phyloP scores from a whole-genome alignment of 1,139 yeast genomes.

The Sugiyamaella xylanicola region DNA sequence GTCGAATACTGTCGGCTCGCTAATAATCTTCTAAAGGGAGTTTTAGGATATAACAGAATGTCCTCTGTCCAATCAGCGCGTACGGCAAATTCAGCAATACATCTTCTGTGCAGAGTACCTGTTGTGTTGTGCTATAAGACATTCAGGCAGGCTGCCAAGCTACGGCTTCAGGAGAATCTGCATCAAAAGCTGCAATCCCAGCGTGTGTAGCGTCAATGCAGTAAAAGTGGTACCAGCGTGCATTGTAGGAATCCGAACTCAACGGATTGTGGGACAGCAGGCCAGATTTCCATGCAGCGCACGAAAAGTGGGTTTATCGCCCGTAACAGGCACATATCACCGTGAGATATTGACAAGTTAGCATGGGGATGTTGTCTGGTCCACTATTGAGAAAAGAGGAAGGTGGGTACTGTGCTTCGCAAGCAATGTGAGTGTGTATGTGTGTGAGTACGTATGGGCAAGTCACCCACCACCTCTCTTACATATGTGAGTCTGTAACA shows the following conservation, averaged over 20 bases:
- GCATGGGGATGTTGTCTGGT: neutral
- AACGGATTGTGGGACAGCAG: neutral
- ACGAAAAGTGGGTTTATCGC: neutral
- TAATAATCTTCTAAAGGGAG: too few species aligned
- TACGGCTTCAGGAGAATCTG: neutral
- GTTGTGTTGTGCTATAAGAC: too few species aligned
- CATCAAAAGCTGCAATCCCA: neutral
- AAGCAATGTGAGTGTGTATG: too few species aligned
- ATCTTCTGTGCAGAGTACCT: too few species aligned
- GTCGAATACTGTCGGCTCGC: too few species aligned
- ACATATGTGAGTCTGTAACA: too few species aligned
- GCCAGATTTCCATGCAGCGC: neutral
- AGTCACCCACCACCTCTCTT: too few species aligned
- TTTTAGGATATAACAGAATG: too few species aligned
- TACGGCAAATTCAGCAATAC: too few species aligned
- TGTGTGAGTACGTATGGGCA: too few species aligned
- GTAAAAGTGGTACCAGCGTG: neutral
- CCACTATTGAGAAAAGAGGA: neutral
- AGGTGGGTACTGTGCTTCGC: too few species aligned
- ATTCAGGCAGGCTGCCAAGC: neutral
- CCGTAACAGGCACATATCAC: neutral
- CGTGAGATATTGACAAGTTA: neutral
- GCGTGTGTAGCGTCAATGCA: neutral
- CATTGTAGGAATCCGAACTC: neutral
- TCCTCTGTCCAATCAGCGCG: too few species aligned